Conservation (phyloP, 768 basidiomycete species). For the Collybia sp. region DNA sequence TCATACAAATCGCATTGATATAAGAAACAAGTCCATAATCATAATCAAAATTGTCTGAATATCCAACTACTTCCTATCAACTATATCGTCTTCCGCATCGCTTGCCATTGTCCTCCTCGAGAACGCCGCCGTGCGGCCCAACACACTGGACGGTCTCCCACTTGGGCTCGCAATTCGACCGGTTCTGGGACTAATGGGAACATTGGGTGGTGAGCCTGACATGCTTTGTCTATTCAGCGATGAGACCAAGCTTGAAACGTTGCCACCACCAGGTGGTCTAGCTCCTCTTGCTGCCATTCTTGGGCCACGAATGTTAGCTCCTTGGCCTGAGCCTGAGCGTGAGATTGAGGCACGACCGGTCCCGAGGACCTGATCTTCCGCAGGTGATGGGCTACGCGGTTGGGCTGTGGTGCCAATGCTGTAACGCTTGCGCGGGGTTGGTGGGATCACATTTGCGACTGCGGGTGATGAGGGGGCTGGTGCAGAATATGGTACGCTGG, state of each 20-base stretch:
- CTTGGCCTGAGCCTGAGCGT: slow-evolving; percentile 38
- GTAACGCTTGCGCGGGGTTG: slow-evolving; percentile 44
- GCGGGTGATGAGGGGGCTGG: slow-evolving; percentile 28
- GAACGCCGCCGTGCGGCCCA: slow-evolving; percentile 47
- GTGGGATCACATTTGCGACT: slow-evolving; percentile 42
- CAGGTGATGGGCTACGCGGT: too few relatives aligned
- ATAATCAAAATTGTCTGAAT: background rate
- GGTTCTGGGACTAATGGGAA: slow-evolving; percentile 27
- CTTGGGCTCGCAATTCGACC: slow-evolving; percentile 39
- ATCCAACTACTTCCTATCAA: slow-evolving; percentile 23
- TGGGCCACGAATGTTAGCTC: slow-evolving; percentile 49
- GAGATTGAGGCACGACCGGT: slow-evolving; percentile 35
- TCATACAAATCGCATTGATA: too few relatives aligned
- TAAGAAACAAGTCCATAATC: background rate
- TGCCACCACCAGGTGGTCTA: slow-evolving; percentile 30
- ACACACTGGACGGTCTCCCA: slow-evolving; percentile 42
- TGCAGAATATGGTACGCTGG: slow-evolving; percentile 16
- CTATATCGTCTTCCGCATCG: slow-evolving; percentile 75
- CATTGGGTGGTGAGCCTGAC: slow-evolving; percentile 23
- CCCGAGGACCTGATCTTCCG: slow-evolving; percentile 26
- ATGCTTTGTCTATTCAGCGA: slow-evolving; percentile 49
- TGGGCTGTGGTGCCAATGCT: slow-evolving; percentile 20
- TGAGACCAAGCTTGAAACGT: slow-evolving; percentile 52
- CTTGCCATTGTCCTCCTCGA: slow-evolving; percentile 79
- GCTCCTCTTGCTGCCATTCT: slow-evolving; percentile 38